A percentile compares a stretch with the other conserved stretches of the same genome.
phyloP scores from a whole-genome alignment of 2,329 filamentous ascomycete species.

The Fusarium paranaense region DNA sequence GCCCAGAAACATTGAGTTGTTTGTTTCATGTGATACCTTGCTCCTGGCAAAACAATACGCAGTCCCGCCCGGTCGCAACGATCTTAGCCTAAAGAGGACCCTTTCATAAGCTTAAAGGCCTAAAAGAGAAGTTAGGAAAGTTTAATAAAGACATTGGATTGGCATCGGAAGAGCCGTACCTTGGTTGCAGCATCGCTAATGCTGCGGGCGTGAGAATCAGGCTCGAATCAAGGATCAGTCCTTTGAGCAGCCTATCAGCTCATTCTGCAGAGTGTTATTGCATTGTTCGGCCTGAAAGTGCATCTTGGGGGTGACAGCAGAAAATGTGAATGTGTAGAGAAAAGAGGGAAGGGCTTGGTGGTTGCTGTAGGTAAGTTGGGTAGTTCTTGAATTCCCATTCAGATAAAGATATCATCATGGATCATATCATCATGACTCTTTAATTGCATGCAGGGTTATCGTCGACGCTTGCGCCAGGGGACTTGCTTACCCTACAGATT shows the following conservation, averaged over 20 bases:
- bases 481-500: constrained; percentile 28
- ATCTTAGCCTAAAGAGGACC: neutral
- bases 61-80: neutral
- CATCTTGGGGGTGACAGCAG: neutral
- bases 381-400: neutral
- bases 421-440: constrained; percentile 33
- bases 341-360: neutral
- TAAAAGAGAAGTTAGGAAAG: neutral
- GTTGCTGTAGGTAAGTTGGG: neutral
- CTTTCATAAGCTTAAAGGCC: neutral
- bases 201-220: neutral
- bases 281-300: neutral
- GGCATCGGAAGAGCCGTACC: neutral
- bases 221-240: neutral
- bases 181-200: neutral
- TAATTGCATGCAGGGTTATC: constrained; percentile 34
- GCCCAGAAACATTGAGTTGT: neutral
- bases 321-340: neutral
- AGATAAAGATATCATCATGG: neutral
- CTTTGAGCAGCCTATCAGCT: neutral
- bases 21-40: neutral
- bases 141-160: neutral
- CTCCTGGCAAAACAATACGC: neutral
- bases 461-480: constrained; percentile 11
- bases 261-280: neutral